Evolutionary conservation across 768 basidiomycete genomes (phyloP), one percentile per base, ranked within the genome.

Genomic region (Podaxis carcinomalis): DNA sequence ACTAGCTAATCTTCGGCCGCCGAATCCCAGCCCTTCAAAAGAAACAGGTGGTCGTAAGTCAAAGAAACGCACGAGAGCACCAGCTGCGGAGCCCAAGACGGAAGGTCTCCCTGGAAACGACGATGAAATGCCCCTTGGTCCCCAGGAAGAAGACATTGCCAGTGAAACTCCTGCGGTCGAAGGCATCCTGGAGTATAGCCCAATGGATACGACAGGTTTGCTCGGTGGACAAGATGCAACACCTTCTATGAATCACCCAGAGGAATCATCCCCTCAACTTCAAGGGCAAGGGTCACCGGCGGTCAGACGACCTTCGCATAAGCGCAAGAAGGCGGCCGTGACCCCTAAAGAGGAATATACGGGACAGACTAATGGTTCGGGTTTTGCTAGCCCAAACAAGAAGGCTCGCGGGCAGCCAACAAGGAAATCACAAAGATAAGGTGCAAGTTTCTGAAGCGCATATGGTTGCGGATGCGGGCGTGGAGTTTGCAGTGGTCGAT

Each of bases 1-100:
- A 53, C 23, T 51, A 82, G 81, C 69, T 46, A 80, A 78, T 25
- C 72, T 83, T 2, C 74, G 80, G 23, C 80, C 80, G 35, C 75
- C 76, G 19, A 71, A 73, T 62, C 71, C 69, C 49, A 77, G 75
- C 58, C 77, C 69, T 55, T 77, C 76, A 21, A 82, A 73, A 64
- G 75, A 75, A 59, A 81, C 77, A 0, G 77, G 76, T 19, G 79
- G 78, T 23, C 73, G 78, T 44, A 82, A 79, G 63, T 78, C 79
- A 0, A 73, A 63, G 16, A 81, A 78, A 64, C 72, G 68, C 51
- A 67, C 39, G 68, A 65, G 35, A 63, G 59, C 2, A 68, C 65
- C 28, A 46, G 59, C 2, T 52, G 59, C 63, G 47, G 57, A 56
- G 32, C 40, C 49, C 6, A 47, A 40, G 14, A 44, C 25, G 9